Base-by-base conservation (phyloP, 768 basidiomycete genomes). In the Fomitopsis pulvina region DNA sequence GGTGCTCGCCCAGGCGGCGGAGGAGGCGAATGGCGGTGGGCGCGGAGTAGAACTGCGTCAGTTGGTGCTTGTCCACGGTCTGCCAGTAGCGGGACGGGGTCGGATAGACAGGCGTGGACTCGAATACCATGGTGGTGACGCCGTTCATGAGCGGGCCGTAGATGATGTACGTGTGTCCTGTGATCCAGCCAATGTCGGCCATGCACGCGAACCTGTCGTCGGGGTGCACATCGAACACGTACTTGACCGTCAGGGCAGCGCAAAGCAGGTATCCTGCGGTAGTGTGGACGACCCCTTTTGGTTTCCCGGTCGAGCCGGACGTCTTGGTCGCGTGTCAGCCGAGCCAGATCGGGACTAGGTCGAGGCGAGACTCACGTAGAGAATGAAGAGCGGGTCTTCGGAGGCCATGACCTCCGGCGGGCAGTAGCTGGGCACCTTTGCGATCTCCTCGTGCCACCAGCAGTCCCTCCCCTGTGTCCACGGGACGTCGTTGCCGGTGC, bases 151-250 rank as follows among this genome's bases (percentile, higher is more conserved):
- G 84, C 2, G 95, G 95, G 12, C 95, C 95, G 67, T 97, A 97
- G 57, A 97, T 78, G 63, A 98, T 97, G 71, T 97, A 91, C 70
- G 88, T 89, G 70, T 96, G 92, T 16, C 94, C 94, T 2, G 95
- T 98, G 71, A 98, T 95, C 95, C 95, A 98, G 60, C 95, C 95
- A 46, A 99, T 78, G 63, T 99, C 95, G 50, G 95, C 95, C 94
- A 97, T 93, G 74, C 95, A 98, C 1, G 85, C 96, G 66, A 94
- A 97, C 57, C 78, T 83, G 71, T 97, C 95, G 52, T 89, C 92
- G n/a, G 87, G 83, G 67, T 99, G 95, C 20, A 97, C 81, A 65
- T 99, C 95, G 63, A 97, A 99, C 54, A 96, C 91, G 66, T 95
- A 97, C 71, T 97, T 96, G 67, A 96, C 82, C 22, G 95, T 94